Percentiles rank a stretch among this genome's conserved stretches.
Conservation (phyloP, 495 filamentous ascomycete species). For the Monascus purpureus region DNA sequence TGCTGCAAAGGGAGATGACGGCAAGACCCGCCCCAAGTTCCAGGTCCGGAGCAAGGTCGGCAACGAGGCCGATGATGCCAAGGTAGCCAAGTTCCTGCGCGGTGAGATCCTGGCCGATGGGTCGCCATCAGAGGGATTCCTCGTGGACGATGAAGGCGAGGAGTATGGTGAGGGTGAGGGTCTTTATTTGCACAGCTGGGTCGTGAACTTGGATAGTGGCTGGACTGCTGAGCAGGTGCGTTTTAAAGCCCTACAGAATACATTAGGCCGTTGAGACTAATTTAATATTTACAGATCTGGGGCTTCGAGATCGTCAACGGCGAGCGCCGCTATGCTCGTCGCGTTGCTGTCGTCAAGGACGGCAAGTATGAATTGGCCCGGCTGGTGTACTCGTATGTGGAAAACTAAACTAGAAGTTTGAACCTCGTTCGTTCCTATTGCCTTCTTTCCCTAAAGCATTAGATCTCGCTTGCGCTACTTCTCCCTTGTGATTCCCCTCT, state of each 20-base stretch:
- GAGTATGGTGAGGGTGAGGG: constrained; percentile 26
- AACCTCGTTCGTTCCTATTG: too few relatives aligned
- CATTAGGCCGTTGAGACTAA: too few relatives aligned
- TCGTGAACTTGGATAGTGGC: constrained; percentile 20
- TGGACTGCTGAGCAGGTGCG: constrained; percentile 41
- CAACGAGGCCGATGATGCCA: constrained; percentile 26
- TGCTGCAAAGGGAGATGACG: constrained; percentile 19
- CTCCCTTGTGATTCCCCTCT: too few relatives aligned
- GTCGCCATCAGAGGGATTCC: constrained; percentile 18
- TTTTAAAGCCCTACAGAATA: too few relatives aligned
- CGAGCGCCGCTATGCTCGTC: constrained; percentile 52
- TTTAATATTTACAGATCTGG: constrained; percentile 36
- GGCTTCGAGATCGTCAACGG: constrained; percentile 46
- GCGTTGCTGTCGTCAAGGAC: constrained; percentile 50
- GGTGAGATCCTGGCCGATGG: constrained; percentile 28
- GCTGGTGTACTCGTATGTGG: constrained; percentile 57
- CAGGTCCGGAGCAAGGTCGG: constrained; percentile 20
- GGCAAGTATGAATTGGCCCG: constrained; percentile 44
- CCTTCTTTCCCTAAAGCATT: too few relatives aligned
- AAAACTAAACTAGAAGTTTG: too few relatives aligned
- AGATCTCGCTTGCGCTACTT: too few relatives aligned
- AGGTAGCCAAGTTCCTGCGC: constrained; percentile 30
- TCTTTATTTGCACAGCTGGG: constrained; percentile 31
- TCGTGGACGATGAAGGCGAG: constrained; percentile 22
- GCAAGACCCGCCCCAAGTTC: constrained; percentile 20